These are phyloP conservation scores for Pichia sp. DNA, from an alignment of 1,139 yeast genomes.

Conservation along the genomic window DNA sequence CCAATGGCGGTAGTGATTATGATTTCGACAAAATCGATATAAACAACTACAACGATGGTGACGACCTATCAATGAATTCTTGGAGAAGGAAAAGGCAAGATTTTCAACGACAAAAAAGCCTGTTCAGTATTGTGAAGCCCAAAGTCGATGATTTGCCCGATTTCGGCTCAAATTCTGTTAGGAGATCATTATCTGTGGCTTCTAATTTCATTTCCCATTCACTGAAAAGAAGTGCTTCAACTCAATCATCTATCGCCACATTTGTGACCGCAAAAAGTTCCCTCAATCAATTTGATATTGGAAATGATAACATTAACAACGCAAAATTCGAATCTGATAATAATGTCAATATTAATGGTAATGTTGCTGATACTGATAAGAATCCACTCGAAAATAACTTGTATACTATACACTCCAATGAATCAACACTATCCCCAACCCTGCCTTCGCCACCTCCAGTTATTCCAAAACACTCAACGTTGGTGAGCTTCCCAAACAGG, in stretches of 20 bases:
- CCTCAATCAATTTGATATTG: constrained; percentile 4
- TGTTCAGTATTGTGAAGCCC: background rate
- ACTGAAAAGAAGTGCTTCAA: constrained; percentile 25
- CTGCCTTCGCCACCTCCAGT: constrained; percentile 13
- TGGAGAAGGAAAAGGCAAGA: constrained; percentile 52
- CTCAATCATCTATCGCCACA: constrained; percentile 28
- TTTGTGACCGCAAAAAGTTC: constrained; percentile 23
- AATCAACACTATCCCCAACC: background rate
- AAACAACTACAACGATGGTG: constrained; percentile 34
- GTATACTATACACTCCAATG: constrained; percentile 5
- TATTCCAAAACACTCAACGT: constrained; percentile 16
- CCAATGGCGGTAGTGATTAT: constrained; percentile 5
- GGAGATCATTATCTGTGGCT: constrained; percentile 27
- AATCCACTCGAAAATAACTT: constrained; percentile 12
- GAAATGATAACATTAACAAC: background rate
- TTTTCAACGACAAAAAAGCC: constrained; percentile 33
- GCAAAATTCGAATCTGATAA: background rate
- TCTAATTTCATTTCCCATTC: constrained; percentile 26
- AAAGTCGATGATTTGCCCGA: background rate
- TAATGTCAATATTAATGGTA: background rate
- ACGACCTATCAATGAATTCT: constrained; percentile 44
- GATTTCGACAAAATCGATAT: constrained; percentile 24
- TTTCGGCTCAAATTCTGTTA: constrained; percentile 15
- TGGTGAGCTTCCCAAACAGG: constrained; percentile 11
- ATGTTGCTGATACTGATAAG: constrained; percentile 3